A percentile compares a stretch with the other conserved stretches of the same genome.
phyloP scores from a whole-genome alignment of 2,329 filamentous ascomycete genomes.

The Zymoseptoria pseudotritici region DNA sequence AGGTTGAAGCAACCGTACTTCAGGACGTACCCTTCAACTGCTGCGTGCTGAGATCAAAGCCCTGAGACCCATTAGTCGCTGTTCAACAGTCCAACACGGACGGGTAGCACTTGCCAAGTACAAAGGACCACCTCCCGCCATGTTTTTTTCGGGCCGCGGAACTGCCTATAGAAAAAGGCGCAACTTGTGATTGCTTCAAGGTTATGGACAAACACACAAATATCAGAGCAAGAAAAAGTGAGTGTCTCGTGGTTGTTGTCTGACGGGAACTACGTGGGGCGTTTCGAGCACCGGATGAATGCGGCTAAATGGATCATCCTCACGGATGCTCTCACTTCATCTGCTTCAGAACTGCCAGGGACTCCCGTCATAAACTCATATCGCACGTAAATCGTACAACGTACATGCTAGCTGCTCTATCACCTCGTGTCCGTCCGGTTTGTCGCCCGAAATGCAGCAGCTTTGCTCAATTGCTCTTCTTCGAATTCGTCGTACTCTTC shows the following conservation, averaged over 20 bases:
- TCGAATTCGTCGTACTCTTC: slow-evolving; percentile 10
- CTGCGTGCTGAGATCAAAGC: slow-evolving; percentile 94
- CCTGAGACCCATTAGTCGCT: slow-evolving; percentile 30
- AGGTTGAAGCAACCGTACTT: slow-evolving; percentile 58
- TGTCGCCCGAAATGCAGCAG: neutral
- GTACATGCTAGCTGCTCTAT: neutral
- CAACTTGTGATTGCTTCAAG: no score
- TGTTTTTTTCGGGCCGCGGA: neutral
- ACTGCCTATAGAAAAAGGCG: no score
- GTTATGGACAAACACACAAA: neutral
- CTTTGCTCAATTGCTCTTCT: neutral
- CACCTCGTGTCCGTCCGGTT: neutral
- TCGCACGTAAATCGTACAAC: neutral
- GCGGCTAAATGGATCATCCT: neutral
- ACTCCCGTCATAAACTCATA: neutral
- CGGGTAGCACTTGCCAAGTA: slow-evolving; percentile 10
- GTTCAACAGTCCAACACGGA: no score
- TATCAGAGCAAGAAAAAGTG: neutral
- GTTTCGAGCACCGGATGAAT: slow-evolving; percentile 1
- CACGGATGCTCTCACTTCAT: neutral
- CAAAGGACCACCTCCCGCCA: slow-evolving; percentile 7
- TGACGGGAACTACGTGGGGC: neutral
- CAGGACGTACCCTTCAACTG: slow-evolving; percentile 78
- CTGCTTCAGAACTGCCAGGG: neutral
- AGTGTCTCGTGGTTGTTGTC: neutral